Conservation (phyloP, 1,284 basidiomycete genomes). For the Tylopilus sp. region DNA sequence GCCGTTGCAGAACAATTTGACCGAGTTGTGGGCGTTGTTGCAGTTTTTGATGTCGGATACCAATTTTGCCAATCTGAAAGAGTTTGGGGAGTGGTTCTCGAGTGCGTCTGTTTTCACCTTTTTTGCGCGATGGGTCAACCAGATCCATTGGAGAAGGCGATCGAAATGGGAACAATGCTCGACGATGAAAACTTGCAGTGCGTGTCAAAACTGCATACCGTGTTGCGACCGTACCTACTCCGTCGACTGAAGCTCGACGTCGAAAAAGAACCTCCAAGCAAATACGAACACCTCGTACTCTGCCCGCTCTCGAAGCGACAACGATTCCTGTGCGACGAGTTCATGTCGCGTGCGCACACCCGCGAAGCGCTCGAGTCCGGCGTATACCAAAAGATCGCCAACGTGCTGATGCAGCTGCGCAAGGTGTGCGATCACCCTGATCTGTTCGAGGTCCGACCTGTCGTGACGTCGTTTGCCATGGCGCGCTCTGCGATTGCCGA, state of each 20-base stretch:
- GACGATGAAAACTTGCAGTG: slow-evolving; percentile 91
- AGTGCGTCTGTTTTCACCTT: slow-evolving; percentile 70
- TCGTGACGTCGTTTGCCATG: slow-evolving; percentile 94
- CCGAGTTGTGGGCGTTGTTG: slow-evolving; percentile 94
- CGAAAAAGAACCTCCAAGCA: too few relatives aligned
- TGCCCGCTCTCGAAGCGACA: slow-evolving; percentile 96
- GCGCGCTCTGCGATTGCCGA: slow-evolving; percentile 82
- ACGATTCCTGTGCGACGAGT: slow-evolving; percentile 97
- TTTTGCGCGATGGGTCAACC: slow-evolving; percentile 1
- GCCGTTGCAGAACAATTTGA: slow-evolving; percentile 95
- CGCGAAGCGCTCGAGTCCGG: slow-evolving; percentile 89
- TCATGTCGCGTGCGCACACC: slow-evolving; percentile 94
- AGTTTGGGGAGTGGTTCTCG: slow-evolving; percentile 98
- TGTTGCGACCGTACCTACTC: slow-evolving; percentile 89
- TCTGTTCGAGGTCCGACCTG: slow-evolving; percentile 94
- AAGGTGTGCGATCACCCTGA: slow-evolving; percentile 98
- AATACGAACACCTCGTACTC: slow-evolving; percentile 86
- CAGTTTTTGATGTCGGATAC: slow-evolving; percentile 97
- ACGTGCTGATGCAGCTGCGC: slow-evolving; percentile 96
- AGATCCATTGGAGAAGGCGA: slow-evolving; percentile 95
- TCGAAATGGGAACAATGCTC: slow-evolving; percentile 85
- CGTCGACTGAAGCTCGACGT: too few relatives aligned
- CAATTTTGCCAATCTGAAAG: slow-evolving; percentile 93
- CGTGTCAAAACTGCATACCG: slow-evolving; percentile 91
- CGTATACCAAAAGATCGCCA: slow-evolving; percentile 92